Evolutionary conservation across 2,329 filamentous ascomycete genomes (phyloP).

Genomic region (Diaporthe caulivora): DNA sequence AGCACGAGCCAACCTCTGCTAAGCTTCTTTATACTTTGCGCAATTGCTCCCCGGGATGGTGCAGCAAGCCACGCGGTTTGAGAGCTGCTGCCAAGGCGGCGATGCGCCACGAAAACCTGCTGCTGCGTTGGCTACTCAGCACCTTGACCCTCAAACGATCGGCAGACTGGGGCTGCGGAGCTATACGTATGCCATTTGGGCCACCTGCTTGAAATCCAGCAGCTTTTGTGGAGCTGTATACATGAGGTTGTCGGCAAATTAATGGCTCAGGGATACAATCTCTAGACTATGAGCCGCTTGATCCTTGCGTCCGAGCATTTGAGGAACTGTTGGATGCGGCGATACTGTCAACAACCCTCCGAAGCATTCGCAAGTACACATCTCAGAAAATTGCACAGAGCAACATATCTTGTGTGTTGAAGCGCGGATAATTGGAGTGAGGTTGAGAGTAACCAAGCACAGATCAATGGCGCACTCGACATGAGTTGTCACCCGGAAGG

Average conservation of each 20-base stretch:
- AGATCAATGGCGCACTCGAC: too few species aligned
- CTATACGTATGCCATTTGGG: neutral
- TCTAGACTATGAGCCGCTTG: too few species aligned
- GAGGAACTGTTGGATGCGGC: neutral
- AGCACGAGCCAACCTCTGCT: constrained; percentile 1
- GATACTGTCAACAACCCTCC: fast-evolving
- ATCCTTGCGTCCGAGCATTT: fast-evolving
- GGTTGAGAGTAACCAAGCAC: too few species aligned
- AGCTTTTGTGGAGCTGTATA: neutral
- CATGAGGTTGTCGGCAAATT: neutral
- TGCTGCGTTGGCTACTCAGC: neutral
- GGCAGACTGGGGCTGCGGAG: too few species aligned
- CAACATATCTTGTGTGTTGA: too few species aligned
- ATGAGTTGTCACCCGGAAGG: too few species aligned
- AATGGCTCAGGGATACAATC: too few species aligned
- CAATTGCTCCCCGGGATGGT: neutral
- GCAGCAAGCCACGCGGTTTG: constrained; percentile 8
- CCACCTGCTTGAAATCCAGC: neutral
- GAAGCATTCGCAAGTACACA: neutral
- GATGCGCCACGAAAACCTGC: neutral
- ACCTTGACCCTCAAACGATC: neutral
- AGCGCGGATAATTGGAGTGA: too few species aligned
- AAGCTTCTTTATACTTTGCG: neutral
- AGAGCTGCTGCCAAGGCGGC: neutral
- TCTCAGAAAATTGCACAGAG: too few species aligned